These are phyloP conservation scores for Tulasnella sp. DNA, from an alignment of 768 basidiomycete genomes.

Conservation along the genomic window DNA sequence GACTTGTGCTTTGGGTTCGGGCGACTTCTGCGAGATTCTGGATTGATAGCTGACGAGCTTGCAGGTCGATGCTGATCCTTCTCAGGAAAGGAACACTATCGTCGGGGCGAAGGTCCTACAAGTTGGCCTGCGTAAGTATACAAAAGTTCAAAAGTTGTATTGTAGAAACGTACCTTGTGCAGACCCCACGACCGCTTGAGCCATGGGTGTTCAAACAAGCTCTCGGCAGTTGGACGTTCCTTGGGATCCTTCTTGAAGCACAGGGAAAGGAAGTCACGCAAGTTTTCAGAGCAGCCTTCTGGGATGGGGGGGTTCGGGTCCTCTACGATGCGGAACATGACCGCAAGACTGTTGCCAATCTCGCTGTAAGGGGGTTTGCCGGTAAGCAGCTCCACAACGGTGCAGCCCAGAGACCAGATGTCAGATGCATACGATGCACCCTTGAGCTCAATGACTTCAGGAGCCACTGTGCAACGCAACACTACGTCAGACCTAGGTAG, in stretches of 20 bases:
- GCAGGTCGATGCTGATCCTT: constrained; percentile 78
- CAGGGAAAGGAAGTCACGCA: constrained; percentile 70
- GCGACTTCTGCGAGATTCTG: neutral
- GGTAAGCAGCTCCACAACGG: constrained; percentile 87
- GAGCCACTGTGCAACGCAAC: constrained; percentile 54
- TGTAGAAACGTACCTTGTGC: constrained; percentile 49
- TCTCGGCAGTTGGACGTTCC: constrained; percentile 73
- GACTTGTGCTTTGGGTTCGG: neutral
- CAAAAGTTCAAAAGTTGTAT: neutral
- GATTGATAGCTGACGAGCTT: constrained; percentile 46
- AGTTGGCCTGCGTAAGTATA: neutral
- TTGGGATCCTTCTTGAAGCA: constrained; percentile 88
- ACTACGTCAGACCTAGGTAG: neutral
- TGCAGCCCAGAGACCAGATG: constrained; percentile 94
- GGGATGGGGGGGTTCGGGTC: constrained; percentile 85
- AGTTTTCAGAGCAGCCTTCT: constrained; percentile 61
- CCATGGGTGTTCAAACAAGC: constrained; percentile 88
- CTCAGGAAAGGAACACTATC: constrained; percentile 94
- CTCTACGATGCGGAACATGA: constrained; percentile 97
- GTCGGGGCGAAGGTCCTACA: constrained; percentile 73
- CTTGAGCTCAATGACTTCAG: constrained; percentile 92
- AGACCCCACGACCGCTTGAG: constrained; percentile 69
- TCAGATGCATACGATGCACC: constrained; percentile 90
- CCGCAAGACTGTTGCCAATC: constrained; percentile 82
- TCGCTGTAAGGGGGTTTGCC: constrained; percentile 90